Conservation (phyloP, 2,329 filamentous ascomycete species). For the Curvularia sp. region DNA sequence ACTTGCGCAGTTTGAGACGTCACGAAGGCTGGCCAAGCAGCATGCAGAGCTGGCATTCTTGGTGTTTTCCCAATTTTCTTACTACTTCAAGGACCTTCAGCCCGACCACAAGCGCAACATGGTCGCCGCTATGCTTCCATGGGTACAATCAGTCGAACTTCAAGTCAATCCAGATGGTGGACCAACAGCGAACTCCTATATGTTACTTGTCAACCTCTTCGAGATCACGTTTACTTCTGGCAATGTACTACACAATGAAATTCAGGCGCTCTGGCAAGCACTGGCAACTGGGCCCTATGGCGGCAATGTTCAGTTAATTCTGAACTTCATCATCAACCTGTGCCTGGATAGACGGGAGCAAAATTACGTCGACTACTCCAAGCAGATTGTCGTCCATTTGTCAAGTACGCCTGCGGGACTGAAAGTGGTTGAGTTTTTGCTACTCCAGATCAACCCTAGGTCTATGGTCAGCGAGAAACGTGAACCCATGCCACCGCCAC, state of each 20-base stretch:
- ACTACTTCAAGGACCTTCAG: constrained; percentile 88
- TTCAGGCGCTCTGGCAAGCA: constrained; percentile 96
- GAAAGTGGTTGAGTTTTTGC: constrained; percentile 91
- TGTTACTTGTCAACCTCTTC: constrained; percentile 90
- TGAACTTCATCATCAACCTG: constrained; percentile 95
- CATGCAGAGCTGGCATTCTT: constrained; percentile 89
- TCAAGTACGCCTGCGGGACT: constrained; percentile 84
- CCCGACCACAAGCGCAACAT: constrained; percentile 88
- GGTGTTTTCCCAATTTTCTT: constrained; percentile 93
- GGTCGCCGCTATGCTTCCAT: constrained; percentile 91
- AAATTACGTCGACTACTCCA: constrained; percentile 97
- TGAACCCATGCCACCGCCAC: constrained; percentile 59
- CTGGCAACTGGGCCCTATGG: constrained; percentile 90
- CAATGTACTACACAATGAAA: constrained; percentile 88
- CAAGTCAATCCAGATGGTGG: constrained; percentile 91
- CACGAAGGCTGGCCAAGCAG: constrained; percentile 84
- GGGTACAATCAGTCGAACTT: constrained; percentile 93
- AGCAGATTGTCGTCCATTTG: constrained; percentile 96
- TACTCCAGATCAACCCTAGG: constrained; percentile 89
- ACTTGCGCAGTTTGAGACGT: constrained; percentile 94
- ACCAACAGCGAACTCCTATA: constrained; percentile 89
- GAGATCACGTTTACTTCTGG: constrained; percentile 96
- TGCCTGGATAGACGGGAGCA: constrained; percentile 94
- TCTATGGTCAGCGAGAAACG: constrained; percentile 95
- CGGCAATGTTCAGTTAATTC: constrained; percentile 90